Evolutionary conservation across 768 basidiomycete genomes (phyloP).

Genomic region (Sporobolomyces roseus): DNA sequence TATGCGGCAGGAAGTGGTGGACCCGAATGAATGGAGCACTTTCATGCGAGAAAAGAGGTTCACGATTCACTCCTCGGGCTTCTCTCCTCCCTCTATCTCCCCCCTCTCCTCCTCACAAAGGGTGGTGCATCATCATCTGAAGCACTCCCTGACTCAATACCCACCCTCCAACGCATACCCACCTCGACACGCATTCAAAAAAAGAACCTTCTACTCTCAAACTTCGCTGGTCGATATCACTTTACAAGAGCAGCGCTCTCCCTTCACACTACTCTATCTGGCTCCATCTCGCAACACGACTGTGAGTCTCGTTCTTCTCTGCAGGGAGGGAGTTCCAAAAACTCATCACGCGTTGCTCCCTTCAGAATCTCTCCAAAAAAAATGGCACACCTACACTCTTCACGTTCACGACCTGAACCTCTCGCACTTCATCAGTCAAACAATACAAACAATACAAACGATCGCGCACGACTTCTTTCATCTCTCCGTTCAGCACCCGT

Average conservation of each 20-base stretch:
- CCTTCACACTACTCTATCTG: neutral
- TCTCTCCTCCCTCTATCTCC: neutral
- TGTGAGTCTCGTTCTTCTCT: neutral
- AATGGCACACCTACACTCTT: constrained; percentile 4
- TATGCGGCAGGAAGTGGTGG: too few relatives aligned
- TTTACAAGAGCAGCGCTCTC: neutral
- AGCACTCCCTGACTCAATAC: too few relatives aligned
- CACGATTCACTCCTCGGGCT: too few relatives aligned
- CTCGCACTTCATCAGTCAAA: neutral
- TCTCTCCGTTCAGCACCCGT: constrained; percentile 19
- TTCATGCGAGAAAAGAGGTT: neutral
- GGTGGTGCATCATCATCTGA: too few relatives aligned
- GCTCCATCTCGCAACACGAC: too few relatives aligned
- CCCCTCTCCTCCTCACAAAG: neutral
- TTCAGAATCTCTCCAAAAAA: neutral
- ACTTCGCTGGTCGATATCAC: constrained; percentile 4
- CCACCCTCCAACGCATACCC: too few relatives aligned
- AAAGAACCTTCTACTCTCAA: too few relatives aligned
- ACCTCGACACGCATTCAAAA: too few relatives aligned
- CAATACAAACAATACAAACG: neutral
- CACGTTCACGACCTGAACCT: constrained; percentile 6
- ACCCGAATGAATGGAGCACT: too few relatives aligned
- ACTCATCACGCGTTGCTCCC: constrained; percentile 4
- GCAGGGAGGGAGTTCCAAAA: neutral
- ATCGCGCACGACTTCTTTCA: constrained; percentile 15